Percentiles rank a stretch among this genome's conserved stretches.
Conservation (phyloP, 2,329 filamentous ascomycete genomes). For the Phialophora tarda region DNA sequence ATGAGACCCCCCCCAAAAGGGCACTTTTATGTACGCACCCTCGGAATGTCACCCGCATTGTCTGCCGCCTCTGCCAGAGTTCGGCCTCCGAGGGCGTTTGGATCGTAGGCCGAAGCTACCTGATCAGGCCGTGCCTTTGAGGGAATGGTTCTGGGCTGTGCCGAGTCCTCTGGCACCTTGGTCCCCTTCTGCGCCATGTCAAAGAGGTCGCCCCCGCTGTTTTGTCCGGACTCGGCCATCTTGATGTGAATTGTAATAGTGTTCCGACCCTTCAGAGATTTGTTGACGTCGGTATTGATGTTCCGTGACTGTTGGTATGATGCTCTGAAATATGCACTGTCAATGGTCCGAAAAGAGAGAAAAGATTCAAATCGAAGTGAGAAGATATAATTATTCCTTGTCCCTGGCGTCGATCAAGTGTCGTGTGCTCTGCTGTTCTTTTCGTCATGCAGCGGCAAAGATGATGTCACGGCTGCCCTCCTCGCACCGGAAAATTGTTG, state of each 20-base stretch:
- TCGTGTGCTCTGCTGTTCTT: slow-evolving; percentile 5
- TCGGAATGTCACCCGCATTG: slow-evolving; percentile 56
- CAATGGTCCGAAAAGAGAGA: neutral
- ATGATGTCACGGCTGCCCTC: slow-evolving; percentile 28
- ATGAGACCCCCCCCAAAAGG: neutral
- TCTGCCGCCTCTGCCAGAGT: slow-evolving; percentile 53
- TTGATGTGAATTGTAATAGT: too few species aligned
- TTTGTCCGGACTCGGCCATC: slow-evolving; percentile 32
- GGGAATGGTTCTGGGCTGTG: slow-evolving; percentile 53
- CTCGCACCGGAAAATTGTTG: neutral
- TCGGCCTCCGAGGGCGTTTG: slow-evolving; percentile 46
- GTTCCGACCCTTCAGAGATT: neutral
- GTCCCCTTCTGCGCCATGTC: slow-evolving; percentile 50
- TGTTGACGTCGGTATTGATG: neutral
- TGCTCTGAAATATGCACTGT: neutral
- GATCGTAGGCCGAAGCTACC: slow-evolving; percentile 44
- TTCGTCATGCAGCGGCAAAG: slow-evolving; percentile 27
- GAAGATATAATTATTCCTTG: neutral
- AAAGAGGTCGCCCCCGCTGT: slow-evolving; percentile 48
- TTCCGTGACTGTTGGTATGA: neutral
- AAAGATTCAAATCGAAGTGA: neutral
- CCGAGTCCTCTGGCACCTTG: slow-evolving; percentile 53
- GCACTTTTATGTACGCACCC: slow-evolving; percentile 39
- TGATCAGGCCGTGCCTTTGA: slow-evolving; percentile 58
- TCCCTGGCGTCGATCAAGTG: neutral